Evolutionary conservation across 1,284 basidiomycete species (phyloP).

Genomic region (Moesziomyces aphidis): DNA sequence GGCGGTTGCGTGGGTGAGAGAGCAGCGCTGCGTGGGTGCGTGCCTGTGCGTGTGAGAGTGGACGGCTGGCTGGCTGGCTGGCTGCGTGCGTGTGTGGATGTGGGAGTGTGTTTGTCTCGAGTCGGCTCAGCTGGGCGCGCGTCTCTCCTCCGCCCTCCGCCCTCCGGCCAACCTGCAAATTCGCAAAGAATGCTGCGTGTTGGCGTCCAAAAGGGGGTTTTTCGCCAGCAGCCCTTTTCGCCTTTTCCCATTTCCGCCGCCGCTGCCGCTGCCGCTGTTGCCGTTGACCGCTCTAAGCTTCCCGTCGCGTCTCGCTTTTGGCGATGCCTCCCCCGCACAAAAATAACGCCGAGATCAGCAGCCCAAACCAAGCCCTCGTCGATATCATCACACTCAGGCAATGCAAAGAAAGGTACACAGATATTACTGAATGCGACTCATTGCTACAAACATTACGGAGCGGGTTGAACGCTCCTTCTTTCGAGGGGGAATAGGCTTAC

Average conservation of each 20-base stretch:
- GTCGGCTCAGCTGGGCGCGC: not conserved
- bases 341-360: too few species aligned
- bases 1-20: too few species aligned
- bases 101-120: not conserved
- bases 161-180: not conserved
- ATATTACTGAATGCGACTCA: not conserved
- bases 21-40: not conserved
- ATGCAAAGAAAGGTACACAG: not conserved
- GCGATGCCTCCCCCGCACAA: too few species aligned
- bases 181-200: not conserved
- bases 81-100: slow-evolving; percentile 14
- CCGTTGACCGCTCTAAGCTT: too few species aligned
- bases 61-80: too few species aligned
- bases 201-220: not conserved
- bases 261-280: too few species aligned
- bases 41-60: not conserved
- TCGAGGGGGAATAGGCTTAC: slow-evolving; percentile 2
- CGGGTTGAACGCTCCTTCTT: slow-evolving; percentile 19
- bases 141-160: not conserved
- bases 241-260: too few species aligned
- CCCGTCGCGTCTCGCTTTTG: too few species aligned
- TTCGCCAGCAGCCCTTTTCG: too few species aligned
- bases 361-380: too few species aligned
- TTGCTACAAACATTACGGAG: not conserved
- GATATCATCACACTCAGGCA: too few species aligned